Conservation (phyloP, 495 filamentous ascomycete species). For the Talaromyces thailandensis region DNA sequence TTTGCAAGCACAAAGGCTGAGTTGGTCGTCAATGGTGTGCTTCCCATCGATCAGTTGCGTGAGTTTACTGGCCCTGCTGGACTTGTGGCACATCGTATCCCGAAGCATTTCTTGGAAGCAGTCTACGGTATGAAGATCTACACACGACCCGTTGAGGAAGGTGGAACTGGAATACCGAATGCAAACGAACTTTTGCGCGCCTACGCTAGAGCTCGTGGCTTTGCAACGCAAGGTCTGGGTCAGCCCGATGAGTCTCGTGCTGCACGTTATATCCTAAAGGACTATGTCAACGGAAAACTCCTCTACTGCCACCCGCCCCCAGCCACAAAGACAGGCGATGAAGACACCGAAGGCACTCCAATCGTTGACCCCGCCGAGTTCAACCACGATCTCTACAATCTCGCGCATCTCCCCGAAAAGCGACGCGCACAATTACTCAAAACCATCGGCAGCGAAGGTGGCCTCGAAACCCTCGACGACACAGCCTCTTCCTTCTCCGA, state of each 20-base stretch:
- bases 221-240: constrained; percentile 76
- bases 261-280: constrained; percentile 84
- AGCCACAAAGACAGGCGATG: neutral
- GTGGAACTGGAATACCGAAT: constrained; percentile 82
- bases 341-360: constrained; percentile 32
- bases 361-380: constrained; percentile 63
- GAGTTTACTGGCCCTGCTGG: constrained; percentile 85
- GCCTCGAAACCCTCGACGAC: constrained; percentile 32
- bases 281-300: constrained; percentile 94
- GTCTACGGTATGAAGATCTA: constrained; percentile 87
- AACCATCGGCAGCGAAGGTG: constrained; percentile 26
- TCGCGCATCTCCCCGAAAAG: constrained; percentile 65
- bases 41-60: constrained; percentile 94
- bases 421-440: constrained; percentile 42
- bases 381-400: constrained; percentile 82
- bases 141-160: constrained; percentile 80
- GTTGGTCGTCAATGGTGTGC: constrained; percentile 87
- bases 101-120: constrained; percentile 82
- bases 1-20: constrained; percentile 96
- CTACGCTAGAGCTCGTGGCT: constrained; percentile 83
- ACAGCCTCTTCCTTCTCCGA: constrained; percentile 5
- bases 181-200: constrained; percentile 79
- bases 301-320: constrained; percentile 88
- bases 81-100: constrained; percentile 84
- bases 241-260: constrained; percentile 91